A percentile compares a stretch with the other conserved stretches of the same genome.
These are phyloP conservation scores for Taiwanofungus camphoratus DNA, from an alignment of 1,284 basidiomycete species.

Conservation along the genomic window DNA sequence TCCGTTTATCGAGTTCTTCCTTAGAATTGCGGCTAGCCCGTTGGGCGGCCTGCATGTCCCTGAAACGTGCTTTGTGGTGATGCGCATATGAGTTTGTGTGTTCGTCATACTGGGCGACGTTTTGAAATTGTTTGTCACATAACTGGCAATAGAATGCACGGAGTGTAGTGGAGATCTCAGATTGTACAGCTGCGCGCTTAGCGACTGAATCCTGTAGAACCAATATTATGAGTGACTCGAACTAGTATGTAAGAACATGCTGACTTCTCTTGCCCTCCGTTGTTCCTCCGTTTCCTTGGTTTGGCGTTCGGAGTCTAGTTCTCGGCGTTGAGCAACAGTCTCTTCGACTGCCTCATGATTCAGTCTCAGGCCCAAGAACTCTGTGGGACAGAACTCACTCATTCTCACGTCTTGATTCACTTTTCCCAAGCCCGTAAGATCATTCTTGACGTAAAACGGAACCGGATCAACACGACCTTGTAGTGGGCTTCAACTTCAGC, in stretches of 20 bases:
- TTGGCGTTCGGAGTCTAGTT: conserved; percentile 71
- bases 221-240: not conserved
- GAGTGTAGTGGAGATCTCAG: conserved; percentile 61
- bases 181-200: conserved; percentile 56
- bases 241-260: conserved; percentile 13
- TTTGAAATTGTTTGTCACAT: conserved; percentile 81
- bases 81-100: conserved; percentile 82
- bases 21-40: conserved; percentile 45
- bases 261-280: conserved; percentile 61
- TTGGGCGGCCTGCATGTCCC: conserved; percentile 64
- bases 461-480: conserved; percentile 75
- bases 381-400: conserved; percentile 28
- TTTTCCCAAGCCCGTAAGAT: conserved; percentile 74
- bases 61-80: conserved; percentile 73
- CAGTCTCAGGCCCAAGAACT: not conserved
- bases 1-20: conserved; percentile 63
- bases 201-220: conserved; percentile 55
- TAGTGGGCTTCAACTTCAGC: too few species aligned
- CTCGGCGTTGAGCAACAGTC: conserved; percentile 74
- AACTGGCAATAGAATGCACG: conserved; percentile 72
- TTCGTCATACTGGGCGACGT: conserved; percentile 77
- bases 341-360: conserved; percentile 43
- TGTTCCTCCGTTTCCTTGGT: conserved; percentile 74
- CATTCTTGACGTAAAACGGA: conserved; percentile 72
- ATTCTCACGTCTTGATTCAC: conserved; percentile 68